Conservation (phyloP, 164 flowering plant species). For the Amborella trichopoda region DNA sequence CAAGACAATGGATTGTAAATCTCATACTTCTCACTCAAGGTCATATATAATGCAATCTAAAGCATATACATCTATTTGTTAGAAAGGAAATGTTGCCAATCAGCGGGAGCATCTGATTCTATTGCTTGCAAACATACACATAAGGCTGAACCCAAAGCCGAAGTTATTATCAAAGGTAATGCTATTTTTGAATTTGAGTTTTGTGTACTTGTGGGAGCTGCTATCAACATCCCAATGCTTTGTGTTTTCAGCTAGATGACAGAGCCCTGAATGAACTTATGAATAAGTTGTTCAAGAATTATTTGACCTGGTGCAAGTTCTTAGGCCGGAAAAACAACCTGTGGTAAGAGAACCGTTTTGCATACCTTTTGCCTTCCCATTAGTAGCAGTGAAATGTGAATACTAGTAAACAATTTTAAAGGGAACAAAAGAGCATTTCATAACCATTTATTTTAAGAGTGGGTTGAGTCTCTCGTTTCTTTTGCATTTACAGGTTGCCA, state of each 20-base stretch:
- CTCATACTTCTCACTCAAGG: not conserved
- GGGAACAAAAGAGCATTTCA: not conserved
- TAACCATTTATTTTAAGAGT: no score
- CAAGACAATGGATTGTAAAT: not conserved
- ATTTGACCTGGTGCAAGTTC: conserved; percentile 87
- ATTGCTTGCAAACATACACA: conserved; percentile 68
- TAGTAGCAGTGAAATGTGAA: not conserved
- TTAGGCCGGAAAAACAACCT: conserved; percentile 61
- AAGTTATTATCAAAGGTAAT: conserved; percentile 43
- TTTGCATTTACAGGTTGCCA: conserved; percentile 49
- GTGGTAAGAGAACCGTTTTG: conserved; percentile 30
- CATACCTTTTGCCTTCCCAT: conserved; percentile 1
- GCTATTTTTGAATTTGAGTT: not conserved
- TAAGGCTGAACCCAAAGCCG: conserved; percentile 39
- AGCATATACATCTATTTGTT: conserved; percentile 5
- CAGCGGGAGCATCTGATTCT: conserved; percentile 94
- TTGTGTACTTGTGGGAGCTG: not conserved
- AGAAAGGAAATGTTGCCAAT: conserved; percentile 83
- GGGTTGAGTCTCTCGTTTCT: conserved; percentile 1
- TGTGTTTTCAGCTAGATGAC: conserved; percentile 46
- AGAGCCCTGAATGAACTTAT: conserved; percentile 55
- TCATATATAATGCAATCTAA: not conserved
- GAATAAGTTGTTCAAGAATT: conserved; percentile 80
- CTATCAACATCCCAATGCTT: not conserved
- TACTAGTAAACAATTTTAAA: not conserved